These are phyloP conservation scores for Penstemon davidsonii DNA, from an alignment of 257 asterid species.

Conservation along the genomic window DNA sequence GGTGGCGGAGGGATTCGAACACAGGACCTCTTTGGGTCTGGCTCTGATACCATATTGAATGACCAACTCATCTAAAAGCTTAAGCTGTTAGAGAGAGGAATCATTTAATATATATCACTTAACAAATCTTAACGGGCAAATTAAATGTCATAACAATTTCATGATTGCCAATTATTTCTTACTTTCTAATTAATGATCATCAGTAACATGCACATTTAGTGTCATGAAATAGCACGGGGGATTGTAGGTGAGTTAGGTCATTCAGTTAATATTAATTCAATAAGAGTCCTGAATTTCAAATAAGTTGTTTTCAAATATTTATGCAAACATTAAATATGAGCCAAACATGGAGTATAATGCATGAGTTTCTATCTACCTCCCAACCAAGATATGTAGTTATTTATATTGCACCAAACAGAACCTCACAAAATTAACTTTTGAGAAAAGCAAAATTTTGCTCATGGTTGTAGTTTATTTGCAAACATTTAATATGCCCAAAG, in stretches of 20 bases:
- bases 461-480: background rate
- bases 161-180: background rate
- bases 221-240: constrained; percentile 2
- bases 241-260: background rate
- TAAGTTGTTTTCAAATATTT: constrained; percentile 16
- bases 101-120: too few species aligned
- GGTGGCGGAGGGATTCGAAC: too few species aligned
- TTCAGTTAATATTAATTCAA: constrained; percentile 9
- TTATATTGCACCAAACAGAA: background rate
- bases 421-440: background rate
- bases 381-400: background rate
- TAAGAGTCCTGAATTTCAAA: constrained; percentile 5
- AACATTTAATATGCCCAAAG: background rate
- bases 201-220: constrained; percentile 2
- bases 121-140: too few species aligned
- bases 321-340: constrained; percentile 10
- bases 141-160: background rate
- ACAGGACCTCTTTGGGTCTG: too few species aligned
- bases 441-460: background rate
- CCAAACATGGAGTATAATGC: background rate
- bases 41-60: too few species aligned
- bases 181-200: background rate
- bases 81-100: too few species aligned
- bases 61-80: too few species aligned
- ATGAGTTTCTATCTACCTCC: constrained; percentile 13